Evolutionary conservation across 306 rosid genomes (phyloP), one percentile per base, ranked within the genome.

Genomic region (Lupinus albus): DNA sequence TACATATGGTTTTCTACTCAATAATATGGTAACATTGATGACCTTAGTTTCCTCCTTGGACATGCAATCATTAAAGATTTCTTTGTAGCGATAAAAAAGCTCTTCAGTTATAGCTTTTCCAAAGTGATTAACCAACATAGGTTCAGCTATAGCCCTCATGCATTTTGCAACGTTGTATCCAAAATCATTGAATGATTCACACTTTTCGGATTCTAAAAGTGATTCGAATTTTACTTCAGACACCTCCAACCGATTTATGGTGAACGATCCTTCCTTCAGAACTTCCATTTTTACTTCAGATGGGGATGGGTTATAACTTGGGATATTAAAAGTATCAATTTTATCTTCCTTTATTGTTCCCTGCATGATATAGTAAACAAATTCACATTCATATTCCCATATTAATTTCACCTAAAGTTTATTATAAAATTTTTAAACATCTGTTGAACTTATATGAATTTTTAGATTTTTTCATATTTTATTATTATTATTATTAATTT

Each of bases 141-240:
- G 77, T 67, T 75, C 75, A 11, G 55, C 75, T 56, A 75, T 75
- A 20, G 72, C 75, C 70, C 84, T 80, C 67, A 70, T 52, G 42
- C 57, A 75, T 56, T 25, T 33, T 12, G 78, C 71, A 0, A 80
- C 57, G 2, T n/a, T 64, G 39, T 70, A 80, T 58, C 50, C 62
- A 11, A 54, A 38, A 9, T 14, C 20, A 12, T 10, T 14, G 33
- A 17, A 13, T 52, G 41, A 36, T 36, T 36, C 41, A 36, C 10
- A 7, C 41, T 1, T 36, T 36, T 7, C 41, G 1, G 11, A 36
- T 36, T 7, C 28, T n/a, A n/a, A n/a, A n/a, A n/a, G n/a, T n/a
- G n/a, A 11, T 48, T 47, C 81, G 76, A 72, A 3, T 33, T 50
- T 6, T n/a, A 72, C 66, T 20, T 68, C 55, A 11, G 44, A 71